A percentile compares a stretch with the other conserved stretches of the same genome.
Evolutionary conservation across 805 yeast genomes (phyloP).

Genomic region (Nadsonia fulvescens): DNA sequence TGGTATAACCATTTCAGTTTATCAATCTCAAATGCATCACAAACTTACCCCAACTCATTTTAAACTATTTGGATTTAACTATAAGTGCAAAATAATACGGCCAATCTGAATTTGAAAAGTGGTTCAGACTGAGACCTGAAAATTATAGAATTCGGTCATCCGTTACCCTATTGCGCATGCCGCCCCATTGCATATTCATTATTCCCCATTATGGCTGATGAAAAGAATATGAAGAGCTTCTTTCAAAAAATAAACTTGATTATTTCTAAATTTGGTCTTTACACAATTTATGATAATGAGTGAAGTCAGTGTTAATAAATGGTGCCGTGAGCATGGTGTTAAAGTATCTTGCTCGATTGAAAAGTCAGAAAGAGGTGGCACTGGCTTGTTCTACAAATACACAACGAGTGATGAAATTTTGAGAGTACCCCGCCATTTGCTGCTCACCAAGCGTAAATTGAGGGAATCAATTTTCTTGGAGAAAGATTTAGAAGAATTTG

Average conservation of each 20-base stretch:
- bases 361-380: conserved; percentile 4
- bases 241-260: not conserved
- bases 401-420: conserved; percentile 2
- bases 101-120: no score
- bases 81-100: no score
- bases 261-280: conserved; percentile 1
- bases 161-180: no score
- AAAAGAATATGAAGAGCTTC: not conserved
- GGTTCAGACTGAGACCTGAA: no score
- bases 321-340: not conserved
- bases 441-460: conserved; percentile 7
- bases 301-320: not conserved
- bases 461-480: conserved; percentile 6
- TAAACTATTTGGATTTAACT: no score
- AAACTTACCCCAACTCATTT: no score
- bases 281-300: conserved; percentile 1
- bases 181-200: no score
- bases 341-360: conserved; percentile 1
- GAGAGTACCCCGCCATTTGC: conserved; percentile 6
- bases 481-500: conserved; percentile 2
- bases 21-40: no score
- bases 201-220: conserved; percentile 1
- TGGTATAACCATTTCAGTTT: not conserved
- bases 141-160: no score
- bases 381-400: conserved; percentile 5